Evolutionary conservation across 140 eudicot species (phyloP).

Genomic region (Bidens hawaiensis): DNA sequence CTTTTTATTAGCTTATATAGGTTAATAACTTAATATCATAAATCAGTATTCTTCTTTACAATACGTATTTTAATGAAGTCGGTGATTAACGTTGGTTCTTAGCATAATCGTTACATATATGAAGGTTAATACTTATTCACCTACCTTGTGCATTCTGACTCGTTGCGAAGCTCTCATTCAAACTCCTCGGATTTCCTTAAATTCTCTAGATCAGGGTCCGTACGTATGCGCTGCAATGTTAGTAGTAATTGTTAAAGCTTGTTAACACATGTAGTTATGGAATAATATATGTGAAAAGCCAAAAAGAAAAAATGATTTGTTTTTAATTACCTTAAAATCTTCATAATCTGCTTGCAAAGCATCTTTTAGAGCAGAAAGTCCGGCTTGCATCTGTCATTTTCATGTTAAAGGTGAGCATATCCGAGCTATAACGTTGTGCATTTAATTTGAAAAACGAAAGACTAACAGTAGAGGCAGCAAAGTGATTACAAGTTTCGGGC

Average conservation of each 20-base stretch:
- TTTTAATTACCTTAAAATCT: constrained; percentile 67
- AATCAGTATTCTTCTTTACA: no score
- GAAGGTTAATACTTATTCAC: no score
- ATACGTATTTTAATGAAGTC: no score
- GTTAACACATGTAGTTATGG: no score
- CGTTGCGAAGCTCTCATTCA: no score
- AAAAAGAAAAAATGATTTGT: neutral
- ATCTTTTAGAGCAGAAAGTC: constrained; percentile 61
- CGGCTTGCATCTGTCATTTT: neutral
- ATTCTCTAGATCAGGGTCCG: constrained; percentile 80
- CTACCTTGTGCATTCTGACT: no score
- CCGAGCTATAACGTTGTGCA: neutral
- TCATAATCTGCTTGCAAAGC: constrained; percentile 75
- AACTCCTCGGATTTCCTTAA: constrained; percentile 61
- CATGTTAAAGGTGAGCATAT: constrained; percentile 1
- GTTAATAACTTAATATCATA: no score
- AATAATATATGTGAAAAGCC: neutral
- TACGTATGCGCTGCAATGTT: constrained; percentile 67
- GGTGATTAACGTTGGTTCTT: no score
- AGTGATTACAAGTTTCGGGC: neutral
- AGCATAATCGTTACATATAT: no score
- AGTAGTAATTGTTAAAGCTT: neutral
- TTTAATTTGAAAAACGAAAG: neutral
- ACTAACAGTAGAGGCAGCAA: neutral
- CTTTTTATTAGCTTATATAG: no score